Evolutionary conservation across 2,329 filamentous ascomycete species (phyloP), one percentile per base, ranked within the genome.

Genomic region (Bipolaris sorokiniana): DNA sequence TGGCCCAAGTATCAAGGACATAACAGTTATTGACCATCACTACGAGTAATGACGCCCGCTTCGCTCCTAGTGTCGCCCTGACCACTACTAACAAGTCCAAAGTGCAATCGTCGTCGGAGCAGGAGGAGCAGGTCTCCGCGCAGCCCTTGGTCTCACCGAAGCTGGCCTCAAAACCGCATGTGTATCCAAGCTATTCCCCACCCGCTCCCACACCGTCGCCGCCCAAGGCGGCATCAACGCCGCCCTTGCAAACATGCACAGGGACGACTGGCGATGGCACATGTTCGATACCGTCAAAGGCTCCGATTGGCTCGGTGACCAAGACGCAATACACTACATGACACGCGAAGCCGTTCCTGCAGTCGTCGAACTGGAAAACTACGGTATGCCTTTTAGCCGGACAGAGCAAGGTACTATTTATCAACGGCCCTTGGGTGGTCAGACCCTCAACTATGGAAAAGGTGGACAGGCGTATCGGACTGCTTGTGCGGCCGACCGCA

Each of bases 221-320:
- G 86, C 86, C 22, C 86, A 88, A 75, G 86, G 86, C 61, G 86
- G 86, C 62, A 88, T 88, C 69, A 85, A 85, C 69, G 83, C 83
- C 9, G 83, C 83, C 3, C 73, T 86, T 15, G 83, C 82, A 62
- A 84, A 84, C 65, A 83, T 83, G 80, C 80, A 79, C 37, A 74
- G 80, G 63, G 83, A 86, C 68, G 82, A 85, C 62, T 86, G 82
- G 81, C 77, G 83, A 55, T 85, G 83, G 83, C 83, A 86, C 69
- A 83, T 85, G 80, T 86, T 85, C 71, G 83, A 85, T 66, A 84
- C 83, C 0, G 82, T 85, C 34, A 85, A 85, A 73, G 83, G 83
- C 13, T 81, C 79, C 7, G 83, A 86, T 69, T 86, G 83, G 83
- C 78, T 85, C 3, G 83, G 83, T 45, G 83, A 86, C 66, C 83